phyloP scores from a whole-genome alignment of 75 land plant species.

The Pinus albicaulis region DNA sequence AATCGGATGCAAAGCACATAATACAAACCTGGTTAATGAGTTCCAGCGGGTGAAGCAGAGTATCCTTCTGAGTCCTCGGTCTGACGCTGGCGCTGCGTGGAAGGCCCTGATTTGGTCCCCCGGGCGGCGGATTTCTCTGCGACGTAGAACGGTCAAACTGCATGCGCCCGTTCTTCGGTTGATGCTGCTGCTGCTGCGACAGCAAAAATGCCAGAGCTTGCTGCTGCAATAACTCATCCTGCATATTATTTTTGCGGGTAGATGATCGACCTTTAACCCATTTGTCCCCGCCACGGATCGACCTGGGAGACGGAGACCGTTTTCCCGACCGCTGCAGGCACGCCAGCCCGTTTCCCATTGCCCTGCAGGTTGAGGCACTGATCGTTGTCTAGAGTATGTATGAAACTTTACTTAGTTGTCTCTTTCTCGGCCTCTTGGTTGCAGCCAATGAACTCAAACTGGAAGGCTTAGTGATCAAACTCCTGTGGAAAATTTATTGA shows the following conservation, averaged over 20 bases:
- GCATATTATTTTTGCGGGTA: slow-evolving; percentile 23
- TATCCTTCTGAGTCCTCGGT: slow-evolving; percentile 58
- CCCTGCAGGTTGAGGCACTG: not conserved
- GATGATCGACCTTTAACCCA: slow-evolving; percentile 12
- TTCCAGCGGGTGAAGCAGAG: slow-evolving; percentile 69
- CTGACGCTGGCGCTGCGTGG: slow-evolving; percentile 83
- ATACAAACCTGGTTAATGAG: slow-evolving; percentile 55
- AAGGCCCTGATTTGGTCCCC: slow-evolving; percentile 29
- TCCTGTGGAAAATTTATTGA: too few species aligned
- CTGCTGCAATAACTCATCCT: slow-evolving; percentile 49
- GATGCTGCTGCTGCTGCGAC: slow-evolving; percentile 29
- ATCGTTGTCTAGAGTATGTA: too few species aligned
- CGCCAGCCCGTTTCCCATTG: not conserved
- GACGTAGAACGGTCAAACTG: slow-evolving; percentile 73
- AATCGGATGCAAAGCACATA: not conserved
- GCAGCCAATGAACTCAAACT: too few species aligned
- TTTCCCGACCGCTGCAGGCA: not conserved
- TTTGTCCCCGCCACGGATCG: not conserved
- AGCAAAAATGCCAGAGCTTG: slow-evolving; percentile 41
- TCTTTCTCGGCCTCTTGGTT: too few species aligned
- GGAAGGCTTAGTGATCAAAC: too few species aligned
- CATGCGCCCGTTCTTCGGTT: slow-evolving; percentile 25
- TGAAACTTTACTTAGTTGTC: too few species aligned
- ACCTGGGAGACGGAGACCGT: not conserved
- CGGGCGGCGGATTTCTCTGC: slow-evolving; percentile 28